These are phyloP conservation scores for Corrigiola litoralis DNA, from an alignment of 179 eudicot genomes.

Conservation along the genomic window DNA sequence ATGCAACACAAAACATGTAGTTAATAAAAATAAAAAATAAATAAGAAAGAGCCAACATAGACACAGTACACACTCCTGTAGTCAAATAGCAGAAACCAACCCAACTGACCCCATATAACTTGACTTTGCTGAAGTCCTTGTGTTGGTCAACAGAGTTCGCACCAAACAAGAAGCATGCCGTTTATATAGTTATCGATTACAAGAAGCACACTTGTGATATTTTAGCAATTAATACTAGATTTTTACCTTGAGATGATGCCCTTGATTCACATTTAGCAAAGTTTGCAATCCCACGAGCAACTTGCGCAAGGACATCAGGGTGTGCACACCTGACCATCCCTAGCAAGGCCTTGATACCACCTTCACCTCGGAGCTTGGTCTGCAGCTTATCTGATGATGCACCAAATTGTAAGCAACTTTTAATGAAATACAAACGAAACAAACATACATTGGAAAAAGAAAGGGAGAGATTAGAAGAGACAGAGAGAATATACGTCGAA, in stretches of 20 bases:
- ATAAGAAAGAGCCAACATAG: too few species aligned
- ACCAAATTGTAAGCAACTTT: not conserved
- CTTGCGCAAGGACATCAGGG: constrained; percentile 94
- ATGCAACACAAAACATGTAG: too few species aligned
- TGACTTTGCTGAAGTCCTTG: too few species aligned
- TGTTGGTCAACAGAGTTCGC: too few species aligned
- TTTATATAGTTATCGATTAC: not conserved
- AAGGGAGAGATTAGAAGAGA: too few species aligned
- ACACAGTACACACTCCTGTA: too few species aligned
- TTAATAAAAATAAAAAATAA: too few species aligned
- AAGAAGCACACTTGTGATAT: not conserved
- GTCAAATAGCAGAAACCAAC: too few species aligned
- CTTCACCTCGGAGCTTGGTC: constrained; percentile 74
- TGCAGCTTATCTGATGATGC: constrained; percentile 36
- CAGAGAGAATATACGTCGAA: too few species aligned
- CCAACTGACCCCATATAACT: too few species aligned
- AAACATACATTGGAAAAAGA: not conserved
- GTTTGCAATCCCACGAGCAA: constrained; percentile 95
- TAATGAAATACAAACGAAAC: not conserved
- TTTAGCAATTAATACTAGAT: not conserved
- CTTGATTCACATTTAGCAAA: constrained; percentile 96
- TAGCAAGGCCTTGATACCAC: constrained; percentile 81
- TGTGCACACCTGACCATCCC: constrained; percentile 89
- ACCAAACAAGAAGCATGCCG: not conserved
- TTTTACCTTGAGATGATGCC: constrained; percentile 72